A percentile compares a stretch with the other conserved stretches of the same genome.
Evolutionary conservation across 2,329 filamentous ascomycete genomes (phyloP).

Genomic region (Exophiala sp.): DNA sequence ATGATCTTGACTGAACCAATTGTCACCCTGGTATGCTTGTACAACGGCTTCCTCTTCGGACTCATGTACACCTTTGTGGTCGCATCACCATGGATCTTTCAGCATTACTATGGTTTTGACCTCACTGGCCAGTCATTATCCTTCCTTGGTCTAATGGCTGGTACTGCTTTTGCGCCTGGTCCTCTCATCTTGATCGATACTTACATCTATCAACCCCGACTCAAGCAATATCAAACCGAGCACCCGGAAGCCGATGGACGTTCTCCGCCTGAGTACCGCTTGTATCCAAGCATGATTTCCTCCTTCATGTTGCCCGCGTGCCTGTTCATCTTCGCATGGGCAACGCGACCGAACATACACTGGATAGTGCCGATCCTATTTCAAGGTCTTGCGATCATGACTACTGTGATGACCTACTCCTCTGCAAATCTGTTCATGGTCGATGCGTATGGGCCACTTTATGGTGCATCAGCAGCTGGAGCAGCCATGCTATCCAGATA

Average conservation of each 20-base stretch:
- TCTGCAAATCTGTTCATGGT: constrained; percentile 40
- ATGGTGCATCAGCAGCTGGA: constrained; percentile 37
- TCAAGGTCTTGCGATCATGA: constrained; percentile 30
- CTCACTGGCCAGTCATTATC: constrained; percentile 22
- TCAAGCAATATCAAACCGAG: constrained; percentile 34
- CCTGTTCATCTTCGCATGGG: constrained; percentile 70
- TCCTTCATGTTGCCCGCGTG: constrained; percentile 45
- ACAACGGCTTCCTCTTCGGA: constrained; percentile 72
- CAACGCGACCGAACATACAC: constrained; percentile 38
- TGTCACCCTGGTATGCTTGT: constrained; percentile 65
- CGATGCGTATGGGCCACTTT: constrained; percentile 39
- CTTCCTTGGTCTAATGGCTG: constrained; percentile 24
- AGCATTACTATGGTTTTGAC: constrained; percentile 23
- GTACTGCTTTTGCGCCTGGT: constrained; percentile 18
- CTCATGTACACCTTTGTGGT: constrained; percentile 82
- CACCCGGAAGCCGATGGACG: neutral
- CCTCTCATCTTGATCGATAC: constrained; percentile 22
- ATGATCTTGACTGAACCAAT: constrained; percentile 68
- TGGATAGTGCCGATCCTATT: constrained; percentile 33
- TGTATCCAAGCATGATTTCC: constrained; percentile 30
- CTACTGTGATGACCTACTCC: constrained; percentile 34
- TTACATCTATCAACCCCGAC: constrained; percentile 41
- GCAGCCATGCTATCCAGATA: constrained; percentile 32
- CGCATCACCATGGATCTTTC: constrained; percentile 77
- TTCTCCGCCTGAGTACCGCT: constrained; percentile 28